phyloP scores from a whole-genome alignment of 768 basidiomycete species.

The Epithele typhae region DNA sequence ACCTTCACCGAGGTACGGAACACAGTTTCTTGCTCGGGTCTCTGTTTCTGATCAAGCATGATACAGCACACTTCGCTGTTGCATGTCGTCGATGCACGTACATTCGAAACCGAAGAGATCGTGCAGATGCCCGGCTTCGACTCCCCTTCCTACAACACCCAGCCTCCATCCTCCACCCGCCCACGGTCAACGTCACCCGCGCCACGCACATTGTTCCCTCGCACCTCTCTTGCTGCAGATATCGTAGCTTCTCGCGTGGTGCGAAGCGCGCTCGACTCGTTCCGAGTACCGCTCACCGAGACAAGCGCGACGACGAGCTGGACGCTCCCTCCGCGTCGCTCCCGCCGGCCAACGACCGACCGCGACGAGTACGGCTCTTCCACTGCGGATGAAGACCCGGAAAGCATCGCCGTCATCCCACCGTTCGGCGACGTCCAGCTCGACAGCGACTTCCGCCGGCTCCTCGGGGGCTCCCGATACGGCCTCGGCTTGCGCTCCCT shows the following conservation, averaged over 20 bases:
- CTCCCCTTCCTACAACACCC: slow-evolving; percentile 13
- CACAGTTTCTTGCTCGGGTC: too few relatives aligned
- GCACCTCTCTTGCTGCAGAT: slow-evolving; percentile 8
- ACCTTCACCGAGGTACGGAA: slow-evolving; percentile 83
- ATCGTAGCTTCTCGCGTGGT: slow-evolving; percentile 22
- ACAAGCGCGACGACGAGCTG: slow-evolving; percentile 11
- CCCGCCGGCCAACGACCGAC: slow-evolving; percentile 15
- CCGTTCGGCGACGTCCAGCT: slow-evolving; percentile 49
- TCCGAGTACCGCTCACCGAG: slow-evolving; percentile 35
- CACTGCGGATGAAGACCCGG: slow-evolving; percentile 37
- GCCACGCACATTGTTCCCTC: slow-evolving; percentile 6
- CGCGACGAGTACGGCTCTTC: slow-evolving; percentile 15
- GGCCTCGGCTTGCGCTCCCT: slow-evolving; percentile 37
- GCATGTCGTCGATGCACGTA: slow-evolving; percentile 83
- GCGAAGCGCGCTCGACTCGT: slow-evolving; percentile 45
- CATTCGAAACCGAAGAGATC: slow-evolving; percentile 75
- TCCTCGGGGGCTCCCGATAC: slow-evolving; percentile 49
- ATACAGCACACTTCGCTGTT: slow-evolving; percentile 81
- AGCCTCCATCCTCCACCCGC: slow-evolving; percentile 11
- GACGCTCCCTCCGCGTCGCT: slow-evolving; percentile 5
- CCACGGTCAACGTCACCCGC: slow-evolving; percentile 18
- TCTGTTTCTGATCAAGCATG: too few relatives aligned
- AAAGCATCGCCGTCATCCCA: slow-evolving; percentile 51
- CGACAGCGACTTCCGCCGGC: slow-evolving; percentile 53
- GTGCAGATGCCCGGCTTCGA: slow-evolving; percentile 49